Evolutionary conservation across 1,139 yeast species (phyloP).

Genomic region (Yamadazyma kanchanaburiensis): DNA sequence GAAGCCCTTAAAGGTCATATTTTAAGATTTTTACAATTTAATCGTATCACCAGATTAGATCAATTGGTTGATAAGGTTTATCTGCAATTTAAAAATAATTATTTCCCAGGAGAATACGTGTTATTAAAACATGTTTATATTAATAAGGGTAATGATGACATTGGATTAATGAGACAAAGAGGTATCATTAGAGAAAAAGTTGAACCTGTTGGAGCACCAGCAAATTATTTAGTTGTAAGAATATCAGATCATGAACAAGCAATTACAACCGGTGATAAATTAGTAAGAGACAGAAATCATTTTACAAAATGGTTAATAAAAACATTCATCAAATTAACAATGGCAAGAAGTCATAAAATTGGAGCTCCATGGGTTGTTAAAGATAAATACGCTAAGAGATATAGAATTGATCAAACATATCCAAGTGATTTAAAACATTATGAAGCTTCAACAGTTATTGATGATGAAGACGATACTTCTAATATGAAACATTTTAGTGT

Average conservation of each 20-base stretch:
- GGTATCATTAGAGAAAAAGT: slow-evolving; percentile 46
- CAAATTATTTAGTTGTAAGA: slow-evolving; percentile 63
- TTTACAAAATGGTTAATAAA: slow-evolving; percentile 89
- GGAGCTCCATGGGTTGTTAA: slow-evolving; percentile 99
- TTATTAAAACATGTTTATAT: slow-evolving; percentile 46
- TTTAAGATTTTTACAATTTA: slow-evolving; percentile 77
- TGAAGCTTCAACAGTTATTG: slow-evolving; percentile 28
- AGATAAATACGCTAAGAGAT: slow-evolving; percentile 62
- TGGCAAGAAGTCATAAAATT: slow-evolving; percentile 74
- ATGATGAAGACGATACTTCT: slow-evolving; percentile 29
- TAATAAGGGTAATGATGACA: slow-evolving; percentile 10
- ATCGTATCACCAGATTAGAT: slow-evolving; percentile 80
- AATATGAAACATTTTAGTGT: slow-evolving; percentile 15
- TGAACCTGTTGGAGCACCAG: slow-evolving; percentile 43
- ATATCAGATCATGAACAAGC: slow-evolving; percentile 53
- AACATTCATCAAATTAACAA: slow-evolving; percentile 82
- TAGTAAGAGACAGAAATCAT: slow-evolving; percentile 78
- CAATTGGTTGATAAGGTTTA: slow-evolving; percentile 83
- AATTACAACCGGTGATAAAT: slow-evolving; percentile 68
- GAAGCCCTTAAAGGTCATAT: slow-evolving; percentile 91
- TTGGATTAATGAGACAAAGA: slow-evolving; percentile 22
- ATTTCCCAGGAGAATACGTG: slow-evolving; percentile 88
- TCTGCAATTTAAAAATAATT: slow-evolving; percentile 71
- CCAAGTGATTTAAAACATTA: slow-evolving; percentile 51
- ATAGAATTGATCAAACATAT: slow-evolving; percentile 55